These are phyloP conservation scores for Lichtheimia ornata DNA, from an alignment of 371 early-diverging fungal genomes.

Conservation along the genomic window DNA sequence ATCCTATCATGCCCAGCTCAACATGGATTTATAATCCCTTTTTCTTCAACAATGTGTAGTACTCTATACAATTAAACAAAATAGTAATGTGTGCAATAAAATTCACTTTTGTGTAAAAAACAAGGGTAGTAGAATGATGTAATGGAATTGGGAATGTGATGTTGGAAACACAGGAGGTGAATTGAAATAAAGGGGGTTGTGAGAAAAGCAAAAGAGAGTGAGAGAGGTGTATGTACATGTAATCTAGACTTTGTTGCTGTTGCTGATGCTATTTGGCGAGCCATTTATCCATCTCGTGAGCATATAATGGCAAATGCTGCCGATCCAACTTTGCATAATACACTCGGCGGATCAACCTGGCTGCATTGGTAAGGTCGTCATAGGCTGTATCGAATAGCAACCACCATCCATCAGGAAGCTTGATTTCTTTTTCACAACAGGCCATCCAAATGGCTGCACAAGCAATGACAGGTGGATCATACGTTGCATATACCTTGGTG, in stretches of 20 bases:
- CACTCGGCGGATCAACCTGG: slow-evolving; percentile 61
- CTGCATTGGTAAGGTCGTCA: slow-evolving; percentile 65
- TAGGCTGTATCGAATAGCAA: slow-evolving; percentile 79
- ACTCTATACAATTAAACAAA: slow-evolving; percentile 1
- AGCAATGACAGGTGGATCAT: slow-evolving; percentile 88
- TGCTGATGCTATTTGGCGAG: slow-evolving; percentile 7
- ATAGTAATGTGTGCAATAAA: neutral
- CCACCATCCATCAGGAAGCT: slow-evolving; percentile 86
- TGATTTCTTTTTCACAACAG: slow-evolving; percentile 62
- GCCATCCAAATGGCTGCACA: slow-evolving; percentile 89
- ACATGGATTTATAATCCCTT: neutral
- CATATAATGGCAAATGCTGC: slow-evolving; percentile 40
- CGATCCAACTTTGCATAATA: slow-evolving; percentile 55
- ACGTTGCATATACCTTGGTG: slow-evolving; percentile 80
- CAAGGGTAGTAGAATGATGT: too few relatives aligned
- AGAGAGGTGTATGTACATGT: too few relatives aligned
- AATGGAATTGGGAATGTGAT: too few relatives aligned
- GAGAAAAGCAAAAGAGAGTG: too few relatives aligned
- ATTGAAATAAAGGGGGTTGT: too few relatives aligned
- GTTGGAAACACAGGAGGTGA: too few relatives aligned
- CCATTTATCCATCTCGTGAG: slow-evolving; percentile 11
- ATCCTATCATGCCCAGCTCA: slow-evolving; percentile 14
- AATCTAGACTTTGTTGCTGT: neutral
- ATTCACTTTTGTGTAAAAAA: neutral
- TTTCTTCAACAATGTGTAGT: neutral